Conservation (phyloP, 2,329 filamentous ascomycete species). For the Apiospora hydei region DNA sequence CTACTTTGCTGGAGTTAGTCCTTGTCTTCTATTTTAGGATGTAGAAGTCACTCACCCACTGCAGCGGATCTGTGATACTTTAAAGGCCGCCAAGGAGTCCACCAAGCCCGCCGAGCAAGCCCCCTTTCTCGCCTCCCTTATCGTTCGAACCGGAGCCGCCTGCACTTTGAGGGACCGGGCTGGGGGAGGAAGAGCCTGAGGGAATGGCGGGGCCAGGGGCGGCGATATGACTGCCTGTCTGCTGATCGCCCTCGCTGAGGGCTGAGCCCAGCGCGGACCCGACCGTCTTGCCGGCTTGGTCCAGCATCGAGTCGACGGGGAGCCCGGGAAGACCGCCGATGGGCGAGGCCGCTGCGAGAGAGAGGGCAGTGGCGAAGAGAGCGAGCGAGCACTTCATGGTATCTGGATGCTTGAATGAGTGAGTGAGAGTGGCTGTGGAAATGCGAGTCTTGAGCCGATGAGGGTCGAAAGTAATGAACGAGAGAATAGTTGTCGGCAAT, state of each 20-base stretch:
- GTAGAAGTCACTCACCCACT: background rate
- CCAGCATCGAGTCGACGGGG: background rate
- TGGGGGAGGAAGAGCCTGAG: background rate
- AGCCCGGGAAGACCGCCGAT: background rate
- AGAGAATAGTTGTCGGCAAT: background rate
- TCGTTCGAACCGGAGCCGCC: background rate
- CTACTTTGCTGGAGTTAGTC: background rate
- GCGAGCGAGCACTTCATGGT: constrained; percentile 7
- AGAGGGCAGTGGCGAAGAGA: background rate
- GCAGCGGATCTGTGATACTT: background rate
- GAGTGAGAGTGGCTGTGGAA: background rate
- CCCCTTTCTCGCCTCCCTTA: background rate
- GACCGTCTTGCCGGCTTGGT: background rate
- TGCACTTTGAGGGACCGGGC: background rate
- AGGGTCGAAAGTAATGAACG: background rate
- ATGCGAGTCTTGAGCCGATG: background rate
- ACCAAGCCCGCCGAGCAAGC: background rate
- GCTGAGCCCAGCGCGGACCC: background rate
- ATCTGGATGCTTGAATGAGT: background rate
- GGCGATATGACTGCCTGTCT: background rate
- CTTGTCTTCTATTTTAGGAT: background rate
- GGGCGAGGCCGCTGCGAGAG: background rate
- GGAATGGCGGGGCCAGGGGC: background rate
- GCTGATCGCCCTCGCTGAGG: background rate
- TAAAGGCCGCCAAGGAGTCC: background rate